Evolutionary conservation across 164 flowering plant species (phyloP).

Genomic region (Liquidambar formosana): DNA sequence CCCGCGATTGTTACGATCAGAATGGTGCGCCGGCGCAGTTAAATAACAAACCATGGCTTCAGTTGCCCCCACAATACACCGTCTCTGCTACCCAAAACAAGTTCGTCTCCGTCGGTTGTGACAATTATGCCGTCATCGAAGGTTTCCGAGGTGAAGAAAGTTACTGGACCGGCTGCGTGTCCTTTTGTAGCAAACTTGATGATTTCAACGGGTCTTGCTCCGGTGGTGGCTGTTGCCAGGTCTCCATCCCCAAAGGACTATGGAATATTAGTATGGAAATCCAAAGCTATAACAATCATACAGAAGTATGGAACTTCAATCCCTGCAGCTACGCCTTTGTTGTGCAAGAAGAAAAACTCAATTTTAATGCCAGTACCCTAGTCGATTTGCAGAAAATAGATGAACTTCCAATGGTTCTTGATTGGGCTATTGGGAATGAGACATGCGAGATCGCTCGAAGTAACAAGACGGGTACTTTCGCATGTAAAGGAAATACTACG

Average conservation of each 20-base stretch:
- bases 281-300: slow-evolving; percentile 11
- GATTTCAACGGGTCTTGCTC: slow-evolving; percentile 24
- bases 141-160: not conserved
- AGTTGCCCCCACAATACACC: no score
- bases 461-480: no score
- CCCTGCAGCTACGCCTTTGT: slow-evolving; percentile 41
- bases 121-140: slow-evolving; percentile 11
- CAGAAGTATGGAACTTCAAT: no score
- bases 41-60: no score
- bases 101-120: slow-evolving; percentile 41
- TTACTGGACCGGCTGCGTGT: slow-evolving; percentile 26
- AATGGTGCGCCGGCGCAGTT: no score
- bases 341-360: slow-evolving; percentile 19
- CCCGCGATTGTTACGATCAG: slow-evolving; percentile 13
- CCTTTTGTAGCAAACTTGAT: slow-evolving; percentile 5
- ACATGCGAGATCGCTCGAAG: no score
- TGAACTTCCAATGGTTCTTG: slow-evolving; percentile 34
- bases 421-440: slow-evolving; percentile 55
- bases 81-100: slow-evolving; percentile 35
- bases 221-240: no score
- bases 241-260: no score
- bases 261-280: not conserved
- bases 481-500: no score
- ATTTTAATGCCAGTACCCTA: slow-evolving; percentile 21
- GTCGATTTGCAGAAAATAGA: not conserved